Evolutionary conservation across 2,329 filamentous ascomycete species (phyloP).

Genomic region (Parasarocladium wereldwijsianum): DNA sequence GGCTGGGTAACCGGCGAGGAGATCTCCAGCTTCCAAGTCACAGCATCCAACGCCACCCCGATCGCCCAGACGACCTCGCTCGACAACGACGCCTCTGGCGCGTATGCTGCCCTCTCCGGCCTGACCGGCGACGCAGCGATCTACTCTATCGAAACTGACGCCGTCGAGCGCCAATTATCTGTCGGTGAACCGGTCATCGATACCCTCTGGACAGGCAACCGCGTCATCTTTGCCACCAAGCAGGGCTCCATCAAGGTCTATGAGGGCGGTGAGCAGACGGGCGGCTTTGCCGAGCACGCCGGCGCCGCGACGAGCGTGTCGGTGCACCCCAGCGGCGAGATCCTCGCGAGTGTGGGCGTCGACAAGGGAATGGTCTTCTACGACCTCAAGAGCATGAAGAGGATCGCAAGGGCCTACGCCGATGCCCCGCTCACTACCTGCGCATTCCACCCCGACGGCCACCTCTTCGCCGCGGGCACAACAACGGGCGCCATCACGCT

Average conservation of each 20-base stretch:
- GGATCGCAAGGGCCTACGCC: conserved; percentile 65
- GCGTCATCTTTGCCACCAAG: conserved; percentile 57
- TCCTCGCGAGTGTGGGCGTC: conserved; percentile 73
- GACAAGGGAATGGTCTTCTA: conserved; percentile 93
- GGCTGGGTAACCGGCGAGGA: conserved; percentile 70
- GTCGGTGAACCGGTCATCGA: conserved; percentile 55
- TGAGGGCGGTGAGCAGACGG: conserved; percentile 52
- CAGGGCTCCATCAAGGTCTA: conserved; percentile 72
- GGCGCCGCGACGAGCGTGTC: conserved; percentile 66
- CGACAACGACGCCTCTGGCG: conserved; percentile 35
- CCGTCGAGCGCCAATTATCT: conserved; percentile 51
- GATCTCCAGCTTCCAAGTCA: conserved; percentile 36
- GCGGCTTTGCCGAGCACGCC: conserved; percentile 65
- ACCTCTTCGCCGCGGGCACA: conserved; percentile 79
- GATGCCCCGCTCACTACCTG: conserved; percentile 64
- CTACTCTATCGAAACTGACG: conserved; percentile 57
- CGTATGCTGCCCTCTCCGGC: conserved; percentile 60
- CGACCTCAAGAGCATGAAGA: conserved; percentile 52
- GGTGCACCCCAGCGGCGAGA: conserved; percentile 66
- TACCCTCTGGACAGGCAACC: conserved; percentile 48
- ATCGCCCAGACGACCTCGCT: conserved; percentile 35
- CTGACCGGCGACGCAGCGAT: conserved; percentile 59
- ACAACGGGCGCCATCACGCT: conserved; percentile 69
- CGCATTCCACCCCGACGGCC: conserved; percentile 92
- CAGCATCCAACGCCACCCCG: conserved; percentile 29